Evolutionary conservation across 2,329 filamentous ascomycete species (phyloP).

Genomic region (Nakataea oryzae): DNA sequence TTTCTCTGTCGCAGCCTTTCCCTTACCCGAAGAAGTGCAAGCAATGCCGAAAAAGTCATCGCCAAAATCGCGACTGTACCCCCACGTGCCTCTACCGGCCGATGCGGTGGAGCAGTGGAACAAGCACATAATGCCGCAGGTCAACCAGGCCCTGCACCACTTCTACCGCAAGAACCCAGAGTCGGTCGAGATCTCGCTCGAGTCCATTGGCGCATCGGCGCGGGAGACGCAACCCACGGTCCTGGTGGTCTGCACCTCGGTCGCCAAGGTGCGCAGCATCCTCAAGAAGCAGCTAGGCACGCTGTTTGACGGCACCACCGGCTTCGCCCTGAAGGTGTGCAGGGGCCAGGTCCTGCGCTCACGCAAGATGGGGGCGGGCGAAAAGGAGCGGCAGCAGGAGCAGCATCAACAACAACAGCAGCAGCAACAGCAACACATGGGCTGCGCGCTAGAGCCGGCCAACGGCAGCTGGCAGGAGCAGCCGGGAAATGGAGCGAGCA

Average conservation of each 20-base stretch:
- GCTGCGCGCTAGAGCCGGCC: conserved; percentile 25
- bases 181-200: conserved; percentile 67
- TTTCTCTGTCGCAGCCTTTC: not conserved
- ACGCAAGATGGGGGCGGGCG: conserved; percentile 21
- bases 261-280: conserved; percentile 60
- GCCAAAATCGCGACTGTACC: conserved; percentile 37
- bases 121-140: conserved; percentile 56
- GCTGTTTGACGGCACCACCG: conserved; percentile 51
- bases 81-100: conserved; percentile 45
- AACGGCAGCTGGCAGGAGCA: conserved; percentile 72
- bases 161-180: conserved; percentile 67
- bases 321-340: conserved; percentile 61
- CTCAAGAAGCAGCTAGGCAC: conserved; percentile 57
- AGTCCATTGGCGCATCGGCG: conserved; percentile 60
- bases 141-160: conserved; percentile 59
- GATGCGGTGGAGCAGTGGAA: conserved; percentile 65
- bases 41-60: not conserved
- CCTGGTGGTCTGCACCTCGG: conserved; percentile 66
- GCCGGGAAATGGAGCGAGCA: conserved; percentile 80
- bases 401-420: conserved; percentile 20
- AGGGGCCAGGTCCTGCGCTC: conserved; percentile 57
- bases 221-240: conserved; percentile 61
- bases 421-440: conserved; percentile 13
- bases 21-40: not conserved
- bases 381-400: conserved; percentile 17